Percentiles rank a stretch among this genome's conserved stretches.
Evolutionary conservation across 2,329 filamentous ascomycete genomes (phyloP).

Genomic region (Aspergillus persii): DNA sequence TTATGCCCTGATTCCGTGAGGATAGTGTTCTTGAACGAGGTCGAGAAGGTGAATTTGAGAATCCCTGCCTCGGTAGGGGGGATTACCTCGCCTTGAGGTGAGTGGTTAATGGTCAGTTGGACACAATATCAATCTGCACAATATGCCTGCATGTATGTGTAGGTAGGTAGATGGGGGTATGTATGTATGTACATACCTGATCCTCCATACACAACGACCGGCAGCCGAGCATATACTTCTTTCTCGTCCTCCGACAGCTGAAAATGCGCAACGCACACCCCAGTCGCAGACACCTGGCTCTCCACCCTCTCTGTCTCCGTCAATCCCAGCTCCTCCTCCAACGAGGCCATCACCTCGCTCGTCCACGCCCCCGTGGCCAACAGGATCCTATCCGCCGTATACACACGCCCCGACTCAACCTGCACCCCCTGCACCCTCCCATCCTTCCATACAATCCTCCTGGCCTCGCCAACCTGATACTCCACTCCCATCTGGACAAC

Average conservation of each 20-base stretch:
- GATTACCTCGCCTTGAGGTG: conserved; percentile 41
- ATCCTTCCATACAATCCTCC: conserved; percentile 43
- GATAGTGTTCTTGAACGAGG: conserved; percentile 57
- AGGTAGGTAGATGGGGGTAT: no score
- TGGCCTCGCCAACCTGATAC: conserved; percentile 45
- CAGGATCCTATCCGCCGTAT: conserved; percentile 54
- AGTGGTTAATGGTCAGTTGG: no score
- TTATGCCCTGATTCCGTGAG: conserved; percentile 47
- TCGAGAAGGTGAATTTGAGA: conserved; percentile 62
- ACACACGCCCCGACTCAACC: conserved; percentile 46
- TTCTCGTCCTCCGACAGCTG: conserved; percentile 52
- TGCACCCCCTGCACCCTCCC: conserved; percentile 45
- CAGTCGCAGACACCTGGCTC: conserved; percentile 58
- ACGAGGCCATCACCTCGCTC: conserved; percentile 51
- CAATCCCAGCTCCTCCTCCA: conserved; percentile 44
- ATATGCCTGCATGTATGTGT: no score
- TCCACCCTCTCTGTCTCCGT: conserved; percentile 50
- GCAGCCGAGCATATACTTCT: conserved; percentile 49
- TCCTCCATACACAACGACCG: conserved; percentile 53
- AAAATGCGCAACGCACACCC: conserved; percentile 59
- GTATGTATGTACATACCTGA: conserved; percentile 27
- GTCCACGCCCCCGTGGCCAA: conserved; percentile 59
- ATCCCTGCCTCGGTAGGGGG: conserved; percentile 50
- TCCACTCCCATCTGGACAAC: conserved; percentile 47
- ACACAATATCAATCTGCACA: no score